These are phyloP conservation scores for Linnemannia exigua DNA, from an alignment of 192 early-diverging fungal genomes.

Conservation along the genomic window DNA sequence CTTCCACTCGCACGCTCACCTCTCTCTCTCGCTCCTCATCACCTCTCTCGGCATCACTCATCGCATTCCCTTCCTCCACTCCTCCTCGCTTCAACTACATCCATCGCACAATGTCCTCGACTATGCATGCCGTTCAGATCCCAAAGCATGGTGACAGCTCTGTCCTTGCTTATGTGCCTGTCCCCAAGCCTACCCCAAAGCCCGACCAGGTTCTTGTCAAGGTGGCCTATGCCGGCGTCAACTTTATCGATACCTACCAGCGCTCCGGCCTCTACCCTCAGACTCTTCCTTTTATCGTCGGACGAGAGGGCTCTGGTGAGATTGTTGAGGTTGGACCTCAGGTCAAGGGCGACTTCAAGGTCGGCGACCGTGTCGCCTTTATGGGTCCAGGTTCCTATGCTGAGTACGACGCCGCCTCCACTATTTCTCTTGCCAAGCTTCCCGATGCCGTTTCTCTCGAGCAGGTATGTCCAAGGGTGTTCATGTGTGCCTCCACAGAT, in stretches of 20 bases:
- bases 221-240: constrained; percentile 85
- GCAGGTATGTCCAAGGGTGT: constrained; percentile 21
- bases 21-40: neutral
- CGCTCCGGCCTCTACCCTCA: constrained; percentile 83
- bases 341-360: constrained; percentile 66
- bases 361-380: constrained; percentile 90
- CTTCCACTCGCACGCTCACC: neutral
- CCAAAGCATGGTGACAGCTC: constrained; percentile 69
- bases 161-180: constrained; percentile 63
- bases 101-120: constrained; percentile 29
- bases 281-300: constrained; percentile 75
- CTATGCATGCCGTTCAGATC: constrained; percentile 66
- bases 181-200: constrained; percentile 64
- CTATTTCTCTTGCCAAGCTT: constrained; percentile 59
- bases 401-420: constrained; percentile 74
- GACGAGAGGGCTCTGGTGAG: constrained; percentile 86
- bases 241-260: constrained; percentile 94
- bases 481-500: neutral
- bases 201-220: constrained; percentile 77
- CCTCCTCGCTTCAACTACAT: neutral
- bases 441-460: constrained; percentile 32
- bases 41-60: neutral
- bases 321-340: constrained; percentile 79
- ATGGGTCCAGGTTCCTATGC: constrained; percentile 76
- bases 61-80: neutral